A percentile compares a stretch with the other conserved stretches of the same genome.
phyloP scores from a whole-genome alignment of 106 monocot species.

The Dendrobium catenatum region DNA sequence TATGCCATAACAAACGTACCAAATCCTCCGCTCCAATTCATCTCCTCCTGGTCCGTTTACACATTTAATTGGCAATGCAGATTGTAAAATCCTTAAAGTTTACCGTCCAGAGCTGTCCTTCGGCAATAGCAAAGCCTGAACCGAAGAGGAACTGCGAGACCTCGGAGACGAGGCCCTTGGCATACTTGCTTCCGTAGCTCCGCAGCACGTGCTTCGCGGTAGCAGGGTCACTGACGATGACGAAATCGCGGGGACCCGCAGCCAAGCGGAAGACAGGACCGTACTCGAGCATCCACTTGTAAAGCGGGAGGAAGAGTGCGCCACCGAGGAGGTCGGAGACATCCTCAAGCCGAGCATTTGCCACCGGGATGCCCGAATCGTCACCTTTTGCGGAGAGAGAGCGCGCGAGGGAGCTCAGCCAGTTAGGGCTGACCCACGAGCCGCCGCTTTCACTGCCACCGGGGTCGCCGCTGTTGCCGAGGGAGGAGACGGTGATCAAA shows the following conservation, averaged over 20 bases:
- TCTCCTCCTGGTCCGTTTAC: no score
- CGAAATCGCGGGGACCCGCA: slow-evolving; percentile 84
- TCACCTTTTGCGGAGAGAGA: slow-evolving; percentile 11
- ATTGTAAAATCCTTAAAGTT: background rate
- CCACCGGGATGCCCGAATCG: slow-evolving; percentile 74
- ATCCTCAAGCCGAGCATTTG: slow-evolving; percentile 80
- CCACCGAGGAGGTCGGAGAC: slow-evolving; percentile 91
- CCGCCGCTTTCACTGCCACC: slow-evolving; percentile 12
- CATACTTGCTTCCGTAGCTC: slow-evolving; percentile 71
- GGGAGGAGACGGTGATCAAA: background rate
- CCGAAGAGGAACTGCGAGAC: slow-evolving; percentile 95
- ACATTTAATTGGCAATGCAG: background rate
- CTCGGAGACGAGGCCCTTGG: slow-evolving; percentile 89
- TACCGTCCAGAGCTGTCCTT: slow-evolving; percentile 91
- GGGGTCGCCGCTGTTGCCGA: background rate
- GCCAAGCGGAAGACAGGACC: slow-evolving; percentile 89
- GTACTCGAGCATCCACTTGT: slow-evolving; percentile 87
- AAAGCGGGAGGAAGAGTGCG: slow-evolving; percentile 95
- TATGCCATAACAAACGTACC: no score
- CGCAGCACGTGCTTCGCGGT: slow-evolving; percentile 83
- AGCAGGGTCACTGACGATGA: slow-evolving; percentile 83
- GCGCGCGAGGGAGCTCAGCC: slow-evolving; percentile 52
- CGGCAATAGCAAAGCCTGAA: slow-evolving; percentile 82
- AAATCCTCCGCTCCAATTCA: no score
- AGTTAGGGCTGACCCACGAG: slow-evolving; percentile 93